Evolutionary conservation across 345 rosid species (phyloP).

Genomic region (Pseudoturritis turrita): DNA sequence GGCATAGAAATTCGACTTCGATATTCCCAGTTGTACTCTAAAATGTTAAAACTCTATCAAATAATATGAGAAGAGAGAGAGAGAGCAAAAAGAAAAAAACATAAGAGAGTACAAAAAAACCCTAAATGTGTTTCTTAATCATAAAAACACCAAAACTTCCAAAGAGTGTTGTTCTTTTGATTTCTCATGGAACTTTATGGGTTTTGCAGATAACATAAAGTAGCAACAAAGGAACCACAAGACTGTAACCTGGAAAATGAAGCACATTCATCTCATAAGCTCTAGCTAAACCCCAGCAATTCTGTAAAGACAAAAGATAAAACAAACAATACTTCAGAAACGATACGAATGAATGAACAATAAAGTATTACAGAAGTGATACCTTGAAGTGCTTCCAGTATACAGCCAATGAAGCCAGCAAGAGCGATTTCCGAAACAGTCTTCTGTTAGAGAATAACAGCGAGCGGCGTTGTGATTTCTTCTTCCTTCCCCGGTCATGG

Average conservation of each 20-base stretch:
- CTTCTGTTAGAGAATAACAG: slow-evolving; percentile 34
- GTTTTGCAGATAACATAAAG: slow-evolving; percentile 49
- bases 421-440: slow-evolving; percentile 50
- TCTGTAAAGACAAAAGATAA: slow-evolving; percentile 36
- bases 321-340: neutral
- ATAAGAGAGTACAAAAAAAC: too few species aligned
- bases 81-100: too few species aligned
- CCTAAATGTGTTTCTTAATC: neutral
- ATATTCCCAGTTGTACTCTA: too few species aligned
- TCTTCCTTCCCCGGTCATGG: slow-evolving; percentile 32
- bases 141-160: neutral
- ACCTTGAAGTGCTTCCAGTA: slow-evolving; percentile 83
- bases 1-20: too few species aligned
- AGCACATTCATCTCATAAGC: slow-evolving; percentile 88
- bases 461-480: slow-evolving; percentile 22
- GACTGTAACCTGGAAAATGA: slow-evolving; percentile 72
- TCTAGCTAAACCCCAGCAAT: slow-evolving; percentile 60
- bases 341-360: neutral
- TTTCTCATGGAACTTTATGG: slow-evolving; percentile 24
- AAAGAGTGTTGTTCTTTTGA: neutral
- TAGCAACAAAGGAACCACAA: slow-evolving; percentile 59
- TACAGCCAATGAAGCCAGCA: slow-evolving; percentile 54
- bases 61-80: too few species aligned
- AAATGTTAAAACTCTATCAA: too few species aligned
- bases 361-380: neutral